Evolutionary conservation across 257 asterid species (phyloP).

Genomic region (Gentiana dahurica): DNA sequence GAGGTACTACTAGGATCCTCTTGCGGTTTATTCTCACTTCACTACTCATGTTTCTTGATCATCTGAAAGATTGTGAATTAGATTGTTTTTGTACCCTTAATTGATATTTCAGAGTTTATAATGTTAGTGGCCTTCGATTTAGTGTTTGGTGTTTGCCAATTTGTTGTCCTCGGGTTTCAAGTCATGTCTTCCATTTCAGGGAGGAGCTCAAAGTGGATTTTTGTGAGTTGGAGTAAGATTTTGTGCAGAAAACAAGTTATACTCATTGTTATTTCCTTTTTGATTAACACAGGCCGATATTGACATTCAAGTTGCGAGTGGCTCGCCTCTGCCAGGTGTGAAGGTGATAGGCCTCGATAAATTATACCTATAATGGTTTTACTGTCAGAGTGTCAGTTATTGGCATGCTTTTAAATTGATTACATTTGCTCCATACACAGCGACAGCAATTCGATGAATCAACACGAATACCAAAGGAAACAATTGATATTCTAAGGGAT

Average conservation of each 20-base stretch:
- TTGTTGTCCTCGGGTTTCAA: not conserved
- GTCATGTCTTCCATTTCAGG: not conserved
- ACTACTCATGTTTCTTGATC: not conserved
- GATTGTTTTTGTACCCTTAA: not conserved
- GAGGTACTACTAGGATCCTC: constrained; percentile 17
- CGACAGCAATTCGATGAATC: constrained; percentile 67
- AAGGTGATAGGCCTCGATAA: constrained; percentile 51
- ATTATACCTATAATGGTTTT: constrained; percentile 6
- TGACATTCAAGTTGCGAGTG: constrained; percentile 55
- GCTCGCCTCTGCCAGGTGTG: constrained; percentile 96
- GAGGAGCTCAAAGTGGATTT: constrained; percentile 1
- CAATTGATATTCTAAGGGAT: constrained; percentile 71
- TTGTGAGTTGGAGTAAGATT: not conserved
- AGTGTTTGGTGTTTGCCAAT: not conserved
- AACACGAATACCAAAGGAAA: constrained; percentile 70
- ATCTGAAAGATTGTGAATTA: not conserved
- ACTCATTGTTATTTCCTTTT: constrained; percentile 15
- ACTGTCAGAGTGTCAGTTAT: constrained; percentile 2
- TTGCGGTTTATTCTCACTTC: not conserved
- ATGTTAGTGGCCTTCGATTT: not conserved
- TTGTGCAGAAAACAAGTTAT: not conserved
- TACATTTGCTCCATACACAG: constrained; percentile 27
- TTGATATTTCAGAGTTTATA: not conserved
- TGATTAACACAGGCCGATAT: constrained; percentile 29
- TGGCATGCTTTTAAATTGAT: no score